phyloP scores from a whole-genome alignment of 257 asterid species.

The Fraxinus pennsylvanica region DNA sequence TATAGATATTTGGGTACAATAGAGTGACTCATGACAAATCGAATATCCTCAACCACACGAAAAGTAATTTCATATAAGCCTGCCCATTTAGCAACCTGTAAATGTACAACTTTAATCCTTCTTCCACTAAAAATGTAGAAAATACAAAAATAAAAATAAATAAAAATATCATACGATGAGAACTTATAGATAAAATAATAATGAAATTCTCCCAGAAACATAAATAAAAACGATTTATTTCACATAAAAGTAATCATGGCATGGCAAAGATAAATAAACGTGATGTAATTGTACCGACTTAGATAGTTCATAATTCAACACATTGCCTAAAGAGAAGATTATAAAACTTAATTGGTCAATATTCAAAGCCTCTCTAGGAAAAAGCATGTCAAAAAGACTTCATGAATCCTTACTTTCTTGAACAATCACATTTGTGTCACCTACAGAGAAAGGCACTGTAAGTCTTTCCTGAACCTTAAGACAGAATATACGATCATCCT shows the following conservation, averaged over 20 bases:
- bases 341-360: background rate
- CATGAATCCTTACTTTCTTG: background rate
- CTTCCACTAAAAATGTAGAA: constrained; percentile 2
- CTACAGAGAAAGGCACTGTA: background rate
- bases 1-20: constrained; percentile 70
- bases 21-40: constrained; percentile 90
- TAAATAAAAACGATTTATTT: background rate
- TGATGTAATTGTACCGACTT: background rate
- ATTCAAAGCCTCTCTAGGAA: background rate
- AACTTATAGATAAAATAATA: constrained; percentile 10
- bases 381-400: background rate
- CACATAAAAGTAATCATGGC: constrained; percentile 6
- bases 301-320: background rate
- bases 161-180: constrained; percentile 3
- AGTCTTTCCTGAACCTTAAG: background rate
- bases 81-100: constrained; percentile 83
- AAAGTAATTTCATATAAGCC: constrained; percentile 65
- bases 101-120: constrained; percentile 32
- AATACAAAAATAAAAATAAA: background rate
- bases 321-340: background rate
- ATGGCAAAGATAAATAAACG: background rate
- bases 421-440: background rate
- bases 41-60: constrained; percentile 79
- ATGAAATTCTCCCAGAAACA: background rate
- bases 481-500: background rate